A percentile compares a stretch with the other conserved stretches of the same genome.
phyloP scores from a whole-genome alignment of 768 basidiomycete species.

The Xerocomellus dryophilus region DNA sequence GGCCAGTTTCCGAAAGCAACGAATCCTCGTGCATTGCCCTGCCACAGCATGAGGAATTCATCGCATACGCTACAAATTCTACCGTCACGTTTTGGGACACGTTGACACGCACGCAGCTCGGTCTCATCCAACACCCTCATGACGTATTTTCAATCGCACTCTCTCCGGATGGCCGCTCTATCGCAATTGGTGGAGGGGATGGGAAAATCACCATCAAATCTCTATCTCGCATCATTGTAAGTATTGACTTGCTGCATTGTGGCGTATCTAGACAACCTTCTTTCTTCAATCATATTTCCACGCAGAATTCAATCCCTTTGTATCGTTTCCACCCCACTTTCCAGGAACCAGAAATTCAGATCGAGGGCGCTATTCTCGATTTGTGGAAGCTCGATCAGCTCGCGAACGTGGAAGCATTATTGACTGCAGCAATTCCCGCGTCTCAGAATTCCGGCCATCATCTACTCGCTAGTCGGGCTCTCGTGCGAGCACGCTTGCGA shows the following conservation, averaged over 20 bases:
- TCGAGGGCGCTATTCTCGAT: neutral
- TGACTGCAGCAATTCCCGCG: neutral
- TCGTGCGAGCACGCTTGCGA: neutral
- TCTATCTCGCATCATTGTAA: neutral
- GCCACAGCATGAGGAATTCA: neutral
- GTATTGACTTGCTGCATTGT: neutral
- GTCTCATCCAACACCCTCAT: neutral
- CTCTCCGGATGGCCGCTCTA: neutral
- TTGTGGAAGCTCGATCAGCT: neutral
- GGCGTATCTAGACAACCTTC: neutral
- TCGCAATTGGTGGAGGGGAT: neutral
- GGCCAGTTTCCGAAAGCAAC: neutral
- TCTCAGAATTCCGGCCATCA: neutral
- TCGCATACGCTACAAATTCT: neutral
- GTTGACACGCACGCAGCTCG: neutral
- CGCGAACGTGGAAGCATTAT: neutral
- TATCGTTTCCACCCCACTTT: neutral
- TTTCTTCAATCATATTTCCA: no score
- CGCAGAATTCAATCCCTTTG: neutral
- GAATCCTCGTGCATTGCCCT: neutral
- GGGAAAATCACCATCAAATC: neutral
- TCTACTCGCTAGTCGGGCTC: neutral
- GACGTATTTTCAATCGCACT: neutral
- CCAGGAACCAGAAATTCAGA: neutral
- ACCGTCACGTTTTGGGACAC: neutral